A percentile compares a stretch with the other conserved stretches of the same genome.
Evolutionary conservation across 345 rosid genomes (phyloP).

Genomic region (Kandelia obovata): DNA sequence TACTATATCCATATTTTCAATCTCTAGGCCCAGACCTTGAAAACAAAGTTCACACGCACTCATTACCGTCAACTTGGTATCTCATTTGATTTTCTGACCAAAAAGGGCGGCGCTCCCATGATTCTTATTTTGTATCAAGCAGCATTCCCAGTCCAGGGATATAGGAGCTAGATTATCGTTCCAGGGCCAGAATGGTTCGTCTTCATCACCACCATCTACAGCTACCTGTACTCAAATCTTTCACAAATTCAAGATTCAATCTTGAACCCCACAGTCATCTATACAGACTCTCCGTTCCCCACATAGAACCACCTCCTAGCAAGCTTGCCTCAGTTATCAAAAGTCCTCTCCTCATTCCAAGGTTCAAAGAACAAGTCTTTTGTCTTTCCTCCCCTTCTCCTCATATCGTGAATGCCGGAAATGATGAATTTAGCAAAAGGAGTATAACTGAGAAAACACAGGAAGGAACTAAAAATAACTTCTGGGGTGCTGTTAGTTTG

Average conservation of each 20-base stretch:
- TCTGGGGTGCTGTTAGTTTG: constrained; percentile 92
- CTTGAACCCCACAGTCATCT: not conserved
- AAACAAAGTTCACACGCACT: too few species aligned
- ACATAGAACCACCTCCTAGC: constrained; percentile 1
- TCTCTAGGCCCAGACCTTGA: too few species aligned
- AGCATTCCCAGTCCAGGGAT: too few species aligned
- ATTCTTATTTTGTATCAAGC: too few species aligned
- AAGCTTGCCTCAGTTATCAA: not conserved
- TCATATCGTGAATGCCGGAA: not conserved
- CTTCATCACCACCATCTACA: constrained; percentile 4
- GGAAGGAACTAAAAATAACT: constrained; percentile 40
- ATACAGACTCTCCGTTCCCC: constrained; percentile 5
- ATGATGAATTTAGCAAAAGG: not conserved
- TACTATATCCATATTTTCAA: too few species aligned
- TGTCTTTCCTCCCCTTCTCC: constrained; percentile 1
- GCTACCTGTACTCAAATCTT: constrained; percentile 7
- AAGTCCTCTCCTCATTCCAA: constrained; percentile 6
- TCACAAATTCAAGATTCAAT: constrained; percentile 18
- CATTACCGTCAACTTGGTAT: too few species aligned
- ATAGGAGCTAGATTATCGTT: too few species aligned
- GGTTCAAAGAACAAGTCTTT: not conserved
- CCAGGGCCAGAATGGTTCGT: constrained; percentile 10
- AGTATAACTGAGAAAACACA: constrained; percentile 4
- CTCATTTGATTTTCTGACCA: too few species aligned
- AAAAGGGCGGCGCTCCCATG: too few species aligned